Percentiles rank a stretch among this genome's conserved stretches.
phyloP scores from a whole-genome alignment of 83 land plant genomes.

The Picea abies region DNA sequence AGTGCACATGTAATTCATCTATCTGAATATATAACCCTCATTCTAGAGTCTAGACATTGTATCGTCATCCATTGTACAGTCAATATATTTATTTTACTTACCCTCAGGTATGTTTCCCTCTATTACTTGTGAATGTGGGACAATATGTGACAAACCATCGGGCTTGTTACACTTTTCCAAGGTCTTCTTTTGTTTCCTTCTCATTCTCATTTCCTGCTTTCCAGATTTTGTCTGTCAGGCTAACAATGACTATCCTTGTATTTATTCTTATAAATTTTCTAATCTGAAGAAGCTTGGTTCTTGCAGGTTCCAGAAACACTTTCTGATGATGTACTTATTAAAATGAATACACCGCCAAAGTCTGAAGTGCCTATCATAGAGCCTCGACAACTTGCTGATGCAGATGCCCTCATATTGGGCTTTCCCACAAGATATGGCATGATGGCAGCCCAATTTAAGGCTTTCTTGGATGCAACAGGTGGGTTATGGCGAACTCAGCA shows the following conservation, averaged over 20 bases:
- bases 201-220: not conserved
- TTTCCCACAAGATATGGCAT: constrained; percentile 59
- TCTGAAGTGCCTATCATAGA: constrained; percentile 36
- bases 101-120: too few relatives aligned
- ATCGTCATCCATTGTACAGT: too few relatives aligned
- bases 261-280: not conserved
- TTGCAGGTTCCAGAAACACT: constrained; percentile 61
- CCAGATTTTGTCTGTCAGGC: not conserved
- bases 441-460: constrained; percentile 61
- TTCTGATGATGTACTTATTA: constrained; percentile 33
- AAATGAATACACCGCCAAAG: constrained; percentile 55
- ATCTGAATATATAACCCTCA: too few relatives aligned
- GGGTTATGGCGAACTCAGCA: constrained; percentile 50
- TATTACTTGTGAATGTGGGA: too few relatives aligned
- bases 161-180: not conserved
- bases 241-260: not conserved
- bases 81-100: too few relatives aligned
- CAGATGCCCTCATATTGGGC: constrained; percentile 54
- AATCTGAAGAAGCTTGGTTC: constrained; percentile 3
- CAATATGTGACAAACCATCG: too few relatives aligned
- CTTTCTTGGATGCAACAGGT: constrained; percentile 51
- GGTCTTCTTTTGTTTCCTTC: not conserved
- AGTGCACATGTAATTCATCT: too few relatives aligned
- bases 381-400: constrained; percentile 41
- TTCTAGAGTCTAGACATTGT: too few relatives aligned